phyloP scores from a whole-genome alignment of 208 protist genomes.

The Leishmania guyanensis region DNA sequence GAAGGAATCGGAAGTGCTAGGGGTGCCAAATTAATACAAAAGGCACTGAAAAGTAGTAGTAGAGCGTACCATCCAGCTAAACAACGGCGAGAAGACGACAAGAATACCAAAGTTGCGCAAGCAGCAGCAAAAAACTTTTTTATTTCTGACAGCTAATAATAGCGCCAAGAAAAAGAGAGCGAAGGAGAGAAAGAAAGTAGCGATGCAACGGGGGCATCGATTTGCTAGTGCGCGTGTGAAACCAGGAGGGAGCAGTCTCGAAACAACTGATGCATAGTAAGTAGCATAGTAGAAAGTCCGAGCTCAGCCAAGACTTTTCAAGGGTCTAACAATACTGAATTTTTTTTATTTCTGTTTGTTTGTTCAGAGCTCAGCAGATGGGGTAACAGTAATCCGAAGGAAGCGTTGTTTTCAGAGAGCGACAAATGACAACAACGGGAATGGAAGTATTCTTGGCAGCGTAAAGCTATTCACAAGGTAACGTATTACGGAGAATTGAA shows the following conservation, averaged over 20 bases:
- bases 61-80: neutral
- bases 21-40: neutral
- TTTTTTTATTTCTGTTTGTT: neutral
- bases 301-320: neutral
- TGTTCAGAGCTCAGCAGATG: neutral
- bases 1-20: neutral
- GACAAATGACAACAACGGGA: neutral
- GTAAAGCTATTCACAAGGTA: neutral
- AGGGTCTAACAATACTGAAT: neutral
- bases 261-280: neutral
- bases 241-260: neutral
- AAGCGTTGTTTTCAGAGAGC: neutral
- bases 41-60: neutral
- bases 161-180: neutral
- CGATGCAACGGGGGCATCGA: neutral
- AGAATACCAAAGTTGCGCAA: neutral
- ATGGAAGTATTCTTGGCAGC: neutral
- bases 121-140: neutral
- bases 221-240: too few species aligned
- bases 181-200: neutral
- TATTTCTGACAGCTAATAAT: neutral
- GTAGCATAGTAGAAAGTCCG: neutral
- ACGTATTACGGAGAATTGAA: slow-evolving; percentile 2
- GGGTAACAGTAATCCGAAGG: neutral
- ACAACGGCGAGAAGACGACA: neutral